Conservation (phyloP, 2,329 filamentous ascomycete species). For the Alternaria gansuensis region DNA sequence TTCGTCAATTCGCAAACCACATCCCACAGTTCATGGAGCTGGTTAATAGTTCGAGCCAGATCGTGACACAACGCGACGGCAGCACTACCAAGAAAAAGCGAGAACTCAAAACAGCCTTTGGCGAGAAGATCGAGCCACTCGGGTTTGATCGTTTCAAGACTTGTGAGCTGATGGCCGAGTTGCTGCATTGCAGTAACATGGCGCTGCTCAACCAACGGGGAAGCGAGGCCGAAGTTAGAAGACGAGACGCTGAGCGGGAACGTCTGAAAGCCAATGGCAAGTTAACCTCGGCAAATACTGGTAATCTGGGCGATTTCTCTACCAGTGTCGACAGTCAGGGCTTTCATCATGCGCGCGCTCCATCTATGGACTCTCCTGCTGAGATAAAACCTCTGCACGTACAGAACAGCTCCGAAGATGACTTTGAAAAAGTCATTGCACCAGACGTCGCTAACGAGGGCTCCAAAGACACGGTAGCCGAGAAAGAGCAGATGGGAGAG, state of each 20-base stretch:
- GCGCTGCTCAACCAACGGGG: constrained; percentile 90
- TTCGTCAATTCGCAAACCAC: constrained; percentile 87
- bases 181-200: constrained; percentile 99
- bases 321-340: constrained; percentile 63
- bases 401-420: constrained; percentile 83
- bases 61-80: constrained; percentile 64
- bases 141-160: constrained; percentile 99
- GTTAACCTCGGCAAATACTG: constrained; percentile 66
- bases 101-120: constrained; percentile 85
- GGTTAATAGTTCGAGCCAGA: constrained; percentile 76
- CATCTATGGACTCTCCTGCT: constrained; percentile 65
- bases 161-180: constrained; percentile 96
- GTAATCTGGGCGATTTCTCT: constrained; percentile 65
- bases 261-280: constrained; percentile 79
- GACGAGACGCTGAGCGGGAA: constrained; percentile 82
- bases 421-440: constrained; percentile 87
- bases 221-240: constrained; percentile 83
- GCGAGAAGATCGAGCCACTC: constrained; percentile 87
- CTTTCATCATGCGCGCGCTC: constrained; percentile 60
- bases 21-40: constrained; percentile 94
- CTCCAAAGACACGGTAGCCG: constrained; percentile 59
- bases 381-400: constrained; percentile 76
- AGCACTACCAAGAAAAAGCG: constrained; percentile 72
- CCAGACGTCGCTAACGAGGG: constrained; percentile 77
- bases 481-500: constrained; percentile 54